These are phyloP conservation scores for Candida freyschussii DNA, from an alignment of 1,139 yeast species.

Conservation along the genomic window DNA sequence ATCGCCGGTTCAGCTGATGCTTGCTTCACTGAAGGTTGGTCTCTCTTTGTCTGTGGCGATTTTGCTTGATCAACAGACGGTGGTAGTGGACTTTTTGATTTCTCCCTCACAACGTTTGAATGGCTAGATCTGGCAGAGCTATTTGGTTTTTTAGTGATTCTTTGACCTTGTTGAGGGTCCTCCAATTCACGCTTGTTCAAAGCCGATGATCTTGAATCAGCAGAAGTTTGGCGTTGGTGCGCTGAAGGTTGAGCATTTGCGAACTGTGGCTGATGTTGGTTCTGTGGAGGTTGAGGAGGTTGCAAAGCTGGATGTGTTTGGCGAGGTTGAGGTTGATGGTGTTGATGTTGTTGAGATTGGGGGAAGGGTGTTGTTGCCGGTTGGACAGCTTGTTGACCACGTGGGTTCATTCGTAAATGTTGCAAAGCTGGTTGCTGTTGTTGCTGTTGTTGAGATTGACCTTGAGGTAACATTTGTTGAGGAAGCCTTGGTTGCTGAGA, in stretches of 20 bases:
- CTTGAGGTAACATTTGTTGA: conserved; percentile 25
- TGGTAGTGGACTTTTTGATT: too few relatives aligned
- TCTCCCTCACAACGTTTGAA: too few relatives aligned
- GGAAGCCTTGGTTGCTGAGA: conserved; percentile 58
- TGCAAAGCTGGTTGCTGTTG: conserved; percentile 23
- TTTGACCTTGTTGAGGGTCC: conserved; percentile 10
- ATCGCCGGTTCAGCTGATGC: conserved; percentile 1
- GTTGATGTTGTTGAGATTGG: conserved; percentile 38
- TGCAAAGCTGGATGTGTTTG: conserved; percentile 16
- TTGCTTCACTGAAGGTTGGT: too few relatives aligned
- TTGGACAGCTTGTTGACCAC: conserved; percentile 15
- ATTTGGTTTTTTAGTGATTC: conserved; percentile 10
- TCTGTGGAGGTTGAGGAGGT: conserved; percentile 21
- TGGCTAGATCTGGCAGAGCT: conserved; percentile 2
- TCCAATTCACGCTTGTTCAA: conserved; percentile 17
- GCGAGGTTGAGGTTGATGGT: conserved; percentile 29
- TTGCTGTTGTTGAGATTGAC: conserved; percentile 23
- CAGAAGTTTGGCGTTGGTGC: conserved; percentile 18
- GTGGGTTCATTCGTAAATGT: conserved; percentile 16
- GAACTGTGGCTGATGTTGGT: conserved; percentile 23
- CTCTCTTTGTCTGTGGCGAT: too few relatives aligned
- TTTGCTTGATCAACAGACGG: too few relatives aligned
- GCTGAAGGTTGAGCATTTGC: conserved; percentile 18
- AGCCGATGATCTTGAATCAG: conserved; percentile 8
- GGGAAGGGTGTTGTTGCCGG: conserved; percentile 11